Evolutionary conservation across 139 green algal species (phyloP), one percentile per base, ranked within the genome.

Genomic region (Picochlorum costavermella): DNA sequence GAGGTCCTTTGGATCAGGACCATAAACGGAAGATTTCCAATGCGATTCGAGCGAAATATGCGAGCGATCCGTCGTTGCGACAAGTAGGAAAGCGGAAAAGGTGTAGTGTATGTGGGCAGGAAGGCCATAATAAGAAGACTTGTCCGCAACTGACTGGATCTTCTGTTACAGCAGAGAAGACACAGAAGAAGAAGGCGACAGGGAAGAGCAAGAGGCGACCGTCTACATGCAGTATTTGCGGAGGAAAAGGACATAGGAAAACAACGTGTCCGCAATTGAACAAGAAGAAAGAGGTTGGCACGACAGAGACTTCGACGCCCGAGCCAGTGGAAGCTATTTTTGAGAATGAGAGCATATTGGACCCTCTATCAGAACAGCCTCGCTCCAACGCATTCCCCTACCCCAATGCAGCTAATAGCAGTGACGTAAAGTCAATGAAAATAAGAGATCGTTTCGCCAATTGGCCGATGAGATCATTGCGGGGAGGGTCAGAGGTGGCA

Each of bases 161-260:
- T 26, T 11, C n/a, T 10, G 2, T 12, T 20, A n/a, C 25, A 33
- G 50, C n/a, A 33, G 6, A 37, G 50, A 29, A 10, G 49, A 16
- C 14, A 56, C 12, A 10, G 23, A 11, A 28, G 50, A 59, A 13
- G 50, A n/a, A 45, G 30, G 43, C 26, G 12, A 49, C 26, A 11
- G 13, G 6, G 14, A 61, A 61, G 28, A 61, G 28, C 28, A 50
- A 28, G 29, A 50, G 8, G 14, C 59, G 0, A 71, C 36, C 36
- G 48, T 56, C 1, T 81, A 83, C 44, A 4, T 79, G 73, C 61
- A 49, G 60, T 13, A 53, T 64, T 20, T 79, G 73, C 40, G 73
- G 73, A 12, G 20, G 60, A 20, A 43, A 37, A 61, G 72, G 72
- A 5, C 68, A 78, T 70, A 71, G 67, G 23, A 65, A 61, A 23